These are phyloP conservation scores for Fusarium sp. DNA, from an alignment of 2,329 filamentous ascomycete species.

Conservation along the genomic window DNA sequence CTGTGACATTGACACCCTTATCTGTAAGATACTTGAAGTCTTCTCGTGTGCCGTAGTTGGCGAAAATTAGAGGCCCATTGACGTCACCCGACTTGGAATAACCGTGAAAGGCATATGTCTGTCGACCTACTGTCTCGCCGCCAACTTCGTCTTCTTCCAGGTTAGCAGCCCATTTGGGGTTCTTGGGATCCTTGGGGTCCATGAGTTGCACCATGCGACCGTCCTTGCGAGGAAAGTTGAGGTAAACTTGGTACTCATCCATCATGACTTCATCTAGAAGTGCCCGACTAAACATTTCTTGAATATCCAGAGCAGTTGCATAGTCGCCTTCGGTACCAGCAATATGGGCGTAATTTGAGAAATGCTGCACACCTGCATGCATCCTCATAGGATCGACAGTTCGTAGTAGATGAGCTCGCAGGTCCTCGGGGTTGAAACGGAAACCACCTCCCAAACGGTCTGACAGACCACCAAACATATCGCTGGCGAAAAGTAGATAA, in stretches of 20 bases:
- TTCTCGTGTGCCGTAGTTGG: conserved; percentile 87
- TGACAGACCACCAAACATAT: conserved; percentile 79
- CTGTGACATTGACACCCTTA: conserved; percentile 78
- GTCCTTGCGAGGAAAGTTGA: conserved; percentile 87
- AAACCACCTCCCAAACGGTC: conserved; percentile 75
- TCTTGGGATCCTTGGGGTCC: conserved; percentile 68
- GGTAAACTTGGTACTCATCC: conserved; percentile 87
- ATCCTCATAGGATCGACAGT: conserved; percentile 78
- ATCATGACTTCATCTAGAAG: conserved; percentile 81
- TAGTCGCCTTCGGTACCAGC: conserved; percentile 96
- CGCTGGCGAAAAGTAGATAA: conserved; percentile 87
- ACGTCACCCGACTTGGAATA: conserved; percentile 90
- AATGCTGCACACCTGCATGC: conserved; percentile 79
- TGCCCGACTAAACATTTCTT: conserved; percentile 79
- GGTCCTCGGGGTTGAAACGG: conserved; percentile 83
- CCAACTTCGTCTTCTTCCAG: conserved; percentile 84
- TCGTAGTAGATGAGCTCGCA: conserved; percentile 80
- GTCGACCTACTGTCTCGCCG: conserved; percentile 70
- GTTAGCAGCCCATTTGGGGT: conserved; percentile 80
- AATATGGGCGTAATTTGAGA: conserved; percentile 88
- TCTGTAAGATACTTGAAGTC: conserved; percentile 83
- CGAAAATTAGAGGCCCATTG: conserved; percentile 88
- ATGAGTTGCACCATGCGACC: conserved; percentile 87
- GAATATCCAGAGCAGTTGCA: conserved; percentile 85
- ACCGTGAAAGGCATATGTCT: conserved; percentile 87